Evolutionary conservation across 2,329 filamentous ascomycete genomes (phyloP).

Genomic region (Beauveria sp.): DNA sequence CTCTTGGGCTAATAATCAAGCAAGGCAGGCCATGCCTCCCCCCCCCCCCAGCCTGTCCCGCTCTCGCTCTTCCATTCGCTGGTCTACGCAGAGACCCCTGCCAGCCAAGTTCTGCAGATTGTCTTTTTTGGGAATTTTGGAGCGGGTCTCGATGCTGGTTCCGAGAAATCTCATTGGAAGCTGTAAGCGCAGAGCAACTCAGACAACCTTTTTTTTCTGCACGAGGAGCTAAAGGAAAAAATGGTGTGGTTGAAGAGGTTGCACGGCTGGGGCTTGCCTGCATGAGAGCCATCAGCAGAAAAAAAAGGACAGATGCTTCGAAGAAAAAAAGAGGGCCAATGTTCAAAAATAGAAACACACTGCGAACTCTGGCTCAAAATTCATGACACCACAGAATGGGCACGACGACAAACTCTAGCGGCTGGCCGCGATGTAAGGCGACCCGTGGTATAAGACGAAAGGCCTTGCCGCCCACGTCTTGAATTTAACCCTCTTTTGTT

Average conservation of each 20-base stretch:
- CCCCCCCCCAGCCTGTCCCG: neutral
- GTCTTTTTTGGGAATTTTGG: slow-evolving; percentile 4
- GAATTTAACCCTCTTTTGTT: slow-evolving; percentile 34
- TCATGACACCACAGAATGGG: too few relatives aligned
- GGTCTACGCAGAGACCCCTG: slow-evolving; percentile 2
- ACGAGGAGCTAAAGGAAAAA: neutral
- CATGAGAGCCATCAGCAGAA: neutral
- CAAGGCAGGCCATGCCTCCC: too few relatives aligned
- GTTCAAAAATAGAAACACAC: slow-evolving; percentile 33
- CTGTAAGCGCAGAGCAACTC: slow-evolving; percentile 8
- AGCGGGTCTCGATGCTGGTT: neutral
- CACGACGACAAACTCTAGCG: neutral
- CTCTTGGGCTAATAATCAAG: too few relatives aligned
- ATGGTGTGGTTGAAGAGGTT: neutral
- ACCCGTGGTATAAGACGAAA: slow-evolving; percentile 52
- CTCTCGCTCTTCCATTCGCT: neutral
- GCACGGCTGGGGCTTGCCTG: neutral
- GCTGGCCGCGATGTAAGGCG: slow-evolving; percentile 33
- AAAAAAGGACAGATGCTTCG: neutral
- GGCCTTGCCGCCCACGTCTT: slow-evolving; percentile 32
- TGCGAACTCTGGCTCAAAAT: neutral
- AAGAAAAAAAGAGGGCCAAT: neutral
- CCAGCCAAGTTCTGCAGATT: neutral
- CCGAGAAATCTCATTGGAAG: neutral
- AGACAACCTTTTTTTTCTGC: too few relatives aligned